Evolutionary conservation across 1,284 basidiomycete genomes (phyloP), one percentile per base, ranked within the genome.

Genomic region (Puccinia novopanici): DNA sequence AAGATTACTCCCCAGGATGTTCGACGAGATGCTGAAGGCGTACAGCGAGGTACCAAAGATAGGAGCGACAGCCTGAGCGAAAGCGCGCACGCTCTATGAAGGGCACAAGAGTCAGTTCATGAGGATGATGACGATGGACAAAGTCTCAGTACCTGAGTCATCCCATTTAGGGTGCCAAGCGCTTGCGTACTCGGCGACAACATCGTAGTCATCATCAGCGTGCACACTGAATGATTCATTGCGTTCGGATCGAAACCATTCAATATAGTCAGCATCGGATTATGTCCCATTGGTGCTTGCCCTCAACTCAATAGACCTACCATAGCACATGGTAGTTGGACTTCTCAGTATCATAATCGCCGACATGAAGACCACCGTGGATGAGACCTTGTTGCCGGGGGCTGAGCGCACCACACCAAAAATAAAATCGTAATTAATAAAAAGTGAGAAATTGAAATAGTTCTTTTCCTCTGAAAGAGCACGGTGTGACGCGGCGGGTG

Each of bases 271-370:
- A 72, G 50, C 22, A 12, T 2, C 1, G 12, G 12, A 34, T 34
- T n/a, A 9, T 48, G 34, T 45, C 22, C 22, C 40, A 17, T 40
- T 24, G 42, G 40, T 30, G 30, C 40, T 42, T 6, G 45, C 65
- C 65, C 5, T 74, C 34, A 59, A 24, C 10, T 10, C 37, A 37
- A 10, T 15, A n/a, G 40, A n/a, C 75, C 57, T 13, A 79, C 76
- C 76, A 37, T 71, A 79, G 45, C 76, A 79, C 76, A 79, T 79
- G 4, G 70, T 68, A 24, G 52, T 37, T 30, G 76, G 76, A 48
- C 67, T 71, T 30, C 76, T 40, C 3, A 79, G 37, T 22, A 71
- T 42, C 50, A 79, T 42, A 0, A 79, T 37, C 24, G 57, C 40
- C 13, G 65, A 42, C 76, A 79, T 79, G 37, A 48, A 79, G 24